These are phyloP conservation scores for Apiospora marii DNA, from an alignment of 2,329 filamentous ascomycete genomes.

Conservation along the genomic window DNA sequence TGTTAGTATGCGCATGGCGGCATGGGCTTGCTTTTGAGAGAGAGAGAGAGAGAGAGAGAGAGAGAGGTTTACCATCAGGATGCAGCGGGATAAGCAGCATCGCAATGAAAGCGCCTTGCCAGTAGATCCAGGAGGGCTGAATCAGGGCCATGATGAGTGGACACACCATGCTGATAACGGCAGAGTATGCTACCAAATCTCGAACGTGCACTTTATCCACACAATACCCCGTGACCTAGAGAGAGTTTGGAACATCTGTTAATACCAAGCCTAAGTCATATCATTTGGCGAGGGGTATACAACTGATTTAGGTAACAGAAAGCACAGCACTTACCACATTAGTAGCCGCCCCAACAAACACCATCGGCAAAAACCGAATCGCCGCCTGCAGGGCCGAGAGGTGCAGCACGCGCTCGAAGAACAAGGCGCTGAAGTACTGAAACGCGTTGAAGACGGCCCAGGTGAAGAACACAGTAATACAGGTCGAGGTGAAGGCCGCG, in stretches of 20 bases:
- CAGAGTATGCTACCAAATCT: too few relatives aligned
- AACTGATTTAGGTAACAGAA: too few relatives aligned
- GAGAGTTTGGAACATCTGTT: too few relatives aligned
- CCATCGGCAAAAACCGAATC: slow-evolving; percentile 46
- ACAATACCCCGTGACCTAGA: too few relatives aligned
- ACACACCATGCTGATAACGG: background rate
- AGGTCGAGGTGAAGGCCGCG: slow-evolving; percentile 44
- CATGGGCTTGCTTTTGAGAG: background rate
- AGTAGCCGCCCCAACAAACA: background rate
- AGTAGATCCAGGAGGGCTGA: background rate
- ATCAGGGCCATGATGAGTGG: background rate
- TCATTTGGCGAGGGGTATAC: too few relatives aligned
- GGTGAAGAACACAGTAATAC: slow-evolving; percentile 56
- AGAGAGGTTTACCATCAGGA: background rate
- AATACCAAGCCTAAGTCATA: too few relatives aligned
- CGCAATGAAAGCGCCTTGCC: background rate
- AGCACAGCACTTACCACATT: background rate
- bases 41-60: background rate
- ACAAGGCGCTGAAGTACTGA: slow-evolving; percentile 57
- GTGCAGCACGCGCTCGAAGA: slow-evolving; percentile 58
- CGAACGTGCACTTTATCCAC: too few relatives aligned
- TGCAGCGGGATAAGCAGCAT: background rate
- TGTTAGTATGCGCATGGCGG: too few relatives aligned
- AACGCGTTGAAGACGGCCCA: slow-evolving; percentile 56
- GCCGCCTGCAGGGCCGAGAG: slow-evolving; percentile 55